Base-by-base conservation (phyloP, 139 green algal species). In the Zygnema circumcarinatum region DNA sequence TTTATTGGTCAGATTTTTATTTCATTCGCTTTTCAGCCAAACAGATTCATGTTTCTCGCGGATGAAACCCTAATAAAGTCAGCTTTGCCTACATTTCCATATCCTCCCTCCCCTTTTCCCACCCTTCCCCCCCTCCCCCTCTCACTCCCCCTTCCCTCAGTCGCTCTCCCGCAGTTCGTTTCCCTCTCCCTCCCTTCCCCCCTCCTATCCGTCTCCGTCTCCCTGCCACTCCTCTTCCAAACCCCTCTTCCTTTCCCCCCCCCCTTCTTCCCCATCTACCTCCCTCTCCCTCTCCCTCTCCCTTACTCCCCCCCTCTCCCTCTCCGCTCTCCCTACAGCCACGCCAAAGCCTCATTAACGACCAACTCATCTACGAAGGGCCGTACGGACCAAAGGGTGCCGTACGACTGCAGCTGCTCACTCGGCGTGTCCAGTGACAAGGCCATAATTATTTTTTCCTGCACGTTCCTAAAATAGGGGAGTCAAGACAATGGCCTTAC, bases 351-450 rank as follows among this genome's bases (percentile, higher is more conserved):
- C 16, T 78, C 36, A 41, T 78, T 41, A 39, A 78, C 16, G 36
- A 78, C 69, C 3, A 39, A 25, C 69, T 78, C 69, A 16, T 78
- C 69, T 52, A 78, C 7, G 16, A 78, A 78, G 35, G 69, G 69
- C 11, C 69, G 35, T 41, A 78, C 3, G 3, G 35, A 52, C 69
- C 69, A 78, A 22, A 78, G 69, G 69, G 69, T 78, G 16, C 35
- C 7, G 16, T 78, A 78, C 7, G 69, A 39, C 16, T 78, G 35
- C 7, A 78, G 69, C 7, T 78, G 69, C 11, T 11, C 35, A 41
- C 69, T 41, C 3, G 7, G 11, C 11, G 69, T 78, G 69, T 39
- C 69, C 16, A 78, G 69, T 3, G 69, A 78, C 35, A 78, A 41
- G 7, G 69, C 69, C 16, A 7, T 11, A 39, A 78, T 41, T 16